These are phyloP conservation scores for Otatea glauca DNA, from an alignment of 176 grass and related monocot species.

Conservation along the genomic window DNA sequence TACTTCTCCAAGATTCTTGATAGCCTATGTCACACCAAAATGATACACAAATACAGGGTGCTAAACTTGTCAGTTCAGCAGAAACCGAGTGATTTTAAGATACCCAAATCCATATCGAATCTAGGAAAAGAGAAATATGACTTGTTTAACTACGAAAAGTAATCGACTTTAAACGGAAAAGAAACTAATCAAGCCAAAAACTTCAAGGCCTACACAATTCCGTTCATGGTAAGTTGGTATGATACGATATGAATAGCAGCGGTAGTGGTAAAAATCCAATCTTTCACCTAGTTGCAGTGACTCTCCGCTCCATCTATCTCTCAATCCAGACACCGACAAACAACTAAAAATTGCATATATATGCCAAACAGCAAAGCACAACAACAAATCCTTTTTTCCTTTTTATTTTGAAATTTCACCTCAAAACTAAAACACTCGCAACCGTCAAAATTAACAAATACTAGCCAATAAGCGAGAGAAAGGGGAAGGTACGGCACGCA, in stretches of 20 bases:
- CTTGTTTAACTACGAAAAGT: not conserved
- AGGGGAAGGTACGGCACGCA: not conserved
- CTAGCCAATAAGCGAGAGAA: not conserved
- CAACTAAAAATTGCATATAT: not conserved
- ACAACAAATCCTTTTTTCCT: not conserved
- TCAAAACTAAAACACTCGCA: not conserved
- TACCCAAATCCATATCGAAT: not conserved
- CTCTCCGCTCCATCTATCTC: not conserved
- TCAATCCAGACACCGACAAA: slow-evolving; percentile 2
- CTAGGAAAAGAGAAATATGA: not conserved
- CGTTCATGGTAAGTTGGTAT: not conserved
- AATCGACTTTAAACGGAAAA: not conserved
- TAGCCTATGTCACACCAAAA: slow-evolving; percentile 54
- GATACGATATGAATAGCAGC: not conserved
- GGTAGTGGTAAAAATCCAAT: not conserved
- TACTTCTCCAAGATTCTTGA: slow-evolving; percentile 91
- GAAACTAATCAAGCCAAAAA: slow-evolving; percentile 28
- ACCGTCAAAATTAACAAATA: not conserved
- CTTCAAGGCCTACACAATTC: not conserved
- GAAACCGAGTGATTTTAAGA: not conserved
- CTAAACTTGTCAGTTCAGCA: slow-evolving; percentile 3
- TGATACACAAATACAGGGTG: not conserved
- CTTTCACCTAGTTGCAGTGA: not conserved
- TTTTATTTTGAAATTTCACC: not conserved
- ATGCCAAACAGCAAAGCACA: not conserved